These are phyloP conservation scores for Rhazya stricta DNA, from an alignment of 257 asterid species.

Conservation along the genomic window DNA sequence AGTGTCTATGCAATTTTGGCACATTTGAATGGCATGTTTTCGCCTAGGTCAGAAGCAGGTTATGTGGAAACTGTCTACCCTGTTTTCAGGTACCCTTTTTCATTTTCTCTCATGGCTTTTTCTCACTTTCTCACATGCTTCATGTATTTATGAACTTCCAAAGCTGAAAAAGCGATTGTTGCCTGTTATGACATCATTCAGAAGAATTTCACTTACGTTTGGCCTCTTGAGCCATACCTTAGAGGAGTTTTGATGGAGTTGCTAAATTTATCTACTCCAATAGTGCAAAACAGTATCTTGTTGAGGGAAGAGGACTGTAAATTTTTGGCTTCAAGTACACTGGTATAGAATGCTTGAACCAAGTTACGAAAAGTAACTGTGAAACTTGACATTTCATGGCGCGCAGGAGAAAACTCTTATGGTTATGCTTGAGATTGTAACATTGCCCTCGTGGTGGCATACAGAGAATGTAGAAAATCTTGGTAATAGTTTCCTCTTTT, in stretches of 20 bases:
- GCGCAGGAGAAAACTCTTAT: too few relatives aligned
- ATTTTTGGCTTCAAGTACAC: not conserved
- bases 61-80: constrained; percentile 88
- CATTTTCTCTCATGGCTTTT: constrained; percentile 7
- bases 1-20: constrained; percentile 73
- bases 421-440: too few relatives aligned
- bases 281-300: not conserved
- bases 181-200: constrained; percentile 6
- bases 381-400: too few relatives aligned
- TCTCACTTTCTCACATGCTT: not conserved
- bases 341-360: too few relatives aligned
- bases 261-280: too few relatives aligned
- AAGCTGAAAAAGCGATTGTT: not conserved
- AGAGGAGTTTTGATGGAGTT: too few relatives aligned
- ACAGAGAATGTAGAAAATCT: too few relatives aligned
- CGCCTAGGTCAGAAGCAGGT: constrained; percentile 41
- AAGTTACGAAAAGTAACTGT: too few relatives aligned
- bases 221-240: not conserved
- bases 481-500: too few relatives aligned
- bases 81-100: constrained; percentile 62
- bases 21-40: constrained; percentile 77
- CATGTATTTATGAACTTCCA: constrained; percentile 4
- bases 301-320: too few relatives aligned
- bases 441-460: not conserved
- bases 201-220: not conserved